Percentiles rank a stretch among this genome's conserved stretches.
These are phyloP conservation scores for Musa balbisiana DNA, from an alignment of 202 grass and related monocot genomes.

Conservation along the genomic window DNA sequence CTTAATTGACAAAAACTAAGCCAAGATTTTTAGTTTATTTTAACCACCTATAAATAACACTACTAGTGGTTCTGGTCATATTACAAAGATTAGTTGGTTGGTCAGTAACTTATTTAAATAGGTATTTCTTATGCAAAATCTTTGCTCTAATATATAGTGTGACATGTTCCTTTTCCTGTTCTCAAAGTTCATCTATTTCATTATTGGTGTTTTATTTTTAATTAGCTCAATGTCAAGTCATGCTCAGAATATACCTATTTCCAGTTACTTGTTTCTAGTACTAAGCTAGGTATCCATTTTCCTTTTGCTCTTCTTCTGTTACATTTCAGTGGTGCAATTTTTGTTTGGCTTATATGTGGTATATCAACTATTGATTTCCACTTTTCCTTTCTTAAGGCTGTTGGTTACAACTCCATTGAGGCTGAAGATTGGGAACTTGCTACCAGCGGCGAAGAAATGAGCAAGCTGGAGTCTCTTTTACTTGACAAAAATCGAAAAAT, in stretches of 20 bases:
- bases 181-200: not conserved
- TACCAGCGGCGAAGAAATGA: slow-evolving; percentile 97
- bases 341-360: slow-evolving; percentile 21
- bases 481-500: slow-evolving; percentile 98
- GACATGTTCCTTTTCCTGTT: not conserved
- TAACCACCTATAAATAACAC: not conserved
- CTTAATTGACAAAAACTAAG: no score
- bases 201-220: not conserved
- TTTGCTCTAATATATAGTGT: not conserved
- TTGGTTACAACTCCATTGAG: slow-evolving; percentile 99
- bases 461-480: slow-evolving; percentile 94
- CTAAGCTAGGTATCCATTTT: no score
- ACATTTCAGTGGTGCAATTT: not conserved
- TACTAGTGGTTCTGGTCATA: not conserved
- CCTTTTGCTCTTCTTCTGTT: not conserved
- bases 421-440: slow-evolving; percentile 99
- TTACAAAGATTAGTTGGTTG: not conserved
- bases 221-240: not conserved
- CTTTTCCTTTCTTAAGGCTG: slow-evolving; percentile 46
- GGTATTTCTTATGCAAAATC: not conserved
- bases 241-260: no score
- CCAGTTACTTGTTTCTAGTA: no score
- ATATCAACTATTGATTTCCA: slow-evolving; percentile 18
- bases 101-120: not conserved
- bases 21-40: no score